phyloP scores from a whole-genome alignment of 192 early-diverging fungal species.

The Backusella mclennaniae region DNA sequence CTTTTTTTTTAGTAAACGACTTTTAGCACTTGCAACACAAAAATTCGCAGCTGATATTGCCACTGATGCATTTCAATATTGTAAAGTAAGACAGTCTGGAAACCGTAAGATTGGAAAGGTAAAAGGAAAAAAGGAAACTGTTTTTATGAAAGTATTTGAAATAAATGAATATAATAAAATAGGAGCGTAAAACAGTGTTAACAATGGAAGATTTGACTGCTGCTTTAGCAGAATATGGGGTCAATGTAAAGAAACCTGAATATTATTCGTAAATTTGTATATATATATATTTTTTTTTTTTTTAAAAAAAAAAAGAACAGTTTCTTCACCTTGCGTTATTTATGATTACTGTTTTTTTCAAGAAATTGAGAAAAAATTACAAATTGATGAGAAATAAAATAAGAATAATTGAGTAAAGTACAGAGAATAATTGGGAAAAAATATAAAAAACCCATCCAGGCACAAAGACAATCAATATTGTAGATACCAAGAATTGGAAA shows the following conservation, averaged over 20 bases:
- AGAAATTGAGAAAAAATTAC: no score
- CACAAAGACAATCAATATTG: no score
- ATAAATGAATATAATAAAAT: neutral
- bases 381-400: no score
- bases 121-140: constrained; percentile 1
- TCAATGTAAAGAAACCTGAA: constrained; percentile 95
- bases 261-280: constrained; percentile 65
- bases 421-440: no score
- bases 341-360: no score
- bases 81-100: constrained; percentile 72
- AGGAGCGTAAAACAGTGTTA: constrained; percentile 85
- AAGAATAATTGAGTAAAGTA: no score
- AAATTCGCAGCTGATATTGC: constrained; percentile 87
- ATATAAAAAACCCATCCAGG: no score
- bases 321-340: no score
- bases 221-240: constrained; percentile 89
- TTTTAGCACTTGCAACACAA: constrained; percentile 80
- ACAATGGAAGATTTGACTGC: constrained; percentile 92
- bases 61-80: constrained; percentile 82
- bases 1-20: constrained; percentile 55
- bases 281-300: neutral
- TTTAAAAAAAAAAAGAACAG: neutral
- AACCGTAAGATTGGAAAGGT: constrained; percentile 41
- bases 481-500: no score
- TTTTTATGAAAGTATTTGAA: neutral